phyloP scores from a whole-genome alignment of 2,329 filamentous ascomycete species.

The Blumeriella jaapii region DNA sequence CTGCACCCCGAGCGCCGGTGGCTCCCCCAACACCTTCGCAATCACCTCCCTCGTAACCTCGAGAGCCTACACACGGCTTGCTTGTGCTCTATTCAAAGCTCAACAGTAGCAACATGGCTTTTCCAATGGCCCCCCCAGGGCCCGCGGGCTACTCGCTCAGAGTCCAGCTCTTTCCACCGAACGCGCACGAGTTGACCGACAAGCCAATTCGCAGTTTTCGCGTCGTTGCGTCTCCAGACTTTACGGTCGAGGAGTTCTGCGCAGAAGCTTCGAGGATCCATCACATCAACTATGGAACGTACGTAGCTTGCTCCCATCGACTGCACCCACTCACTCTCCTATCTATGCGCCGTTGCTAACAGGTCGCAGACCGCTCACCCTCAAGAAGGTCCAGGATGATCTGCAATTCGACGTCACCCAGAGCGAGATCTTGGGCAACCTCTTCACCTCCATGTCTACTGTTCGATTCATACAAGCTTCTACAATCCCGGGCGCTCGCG shows the following conservation, averaged over 20 bases:
- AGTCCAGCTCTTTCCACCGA: constrained; percentile 24
- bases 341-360: constrained; percentile 6
- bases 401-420: constrained; percentile 25
- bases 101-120: constrained; percentile 14
- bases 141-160: constrained; percentile 22
- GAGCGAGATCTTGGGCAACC: constrained; percentile 20
- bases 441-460: constrained; percentile 20
- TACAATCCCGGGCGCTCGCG: constrained; percentile 16
- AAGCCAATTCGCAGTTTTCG: constrained; percentile 23
- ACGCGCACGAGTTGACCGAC: constrained; percentile 13
- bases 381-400: constrained; percentile 27
- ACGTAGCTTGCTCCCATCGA: constrained; percentile 10
- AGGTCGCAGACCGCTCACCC: constrained; percentile 18
- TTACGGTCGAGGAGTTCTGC: constrained; percentile 25
- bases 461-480: constrained; percentile 25
- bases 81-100: constrained; percentile 6
- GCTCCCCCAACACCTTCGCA: constrained; percentile 3
- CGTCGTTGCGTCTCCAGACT: constrained; percentile 22
- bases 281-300: constrained; percentile 25
- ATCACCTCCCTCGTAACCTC: constrained; percentile 3
- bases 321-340: not conserved
- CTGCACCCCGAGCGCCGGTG: too few relatives aligned
- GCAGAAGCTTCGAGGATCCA: constrained; percentile 23
- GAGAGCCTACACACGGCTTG: too few relatives aligned
- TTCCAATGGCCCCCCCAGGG: constrained; percentile 20